These are phyloP conservation scores for Rhizopus arrhizus DNA, from an alignment of 371 early-diverging fungal genomes.

Conservation along the genomic window DNA sequence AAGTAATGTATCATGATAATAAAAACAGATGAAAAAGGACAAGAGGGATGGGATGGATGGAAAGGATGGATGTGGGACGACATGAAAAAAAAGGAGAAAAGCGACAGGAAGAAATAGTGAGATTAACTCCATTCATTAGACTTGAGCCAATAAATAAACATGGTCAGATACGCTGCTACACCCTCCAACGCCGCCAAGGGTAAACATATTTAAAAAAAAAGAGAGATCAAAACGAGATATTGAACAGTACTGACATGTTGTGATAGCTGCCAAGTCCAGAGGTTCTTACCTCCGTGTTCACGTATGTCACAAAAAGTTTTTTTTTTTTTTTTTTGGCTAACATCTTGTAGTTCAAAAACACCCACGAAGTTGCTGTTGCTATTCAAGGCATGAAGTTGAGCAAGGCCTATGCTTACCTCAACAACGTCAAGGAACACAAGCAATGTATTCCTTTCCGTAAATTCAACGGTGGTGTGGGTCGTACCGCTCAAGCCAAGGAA, in stretches of 20 bases:
- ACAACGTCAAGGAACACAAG: constrained; percentile 96
- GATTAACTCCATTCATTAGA: constrained; percentile 6
- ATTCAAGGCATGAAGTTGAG: constrained; percentile 92
- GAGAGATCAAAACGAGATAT: neutral
- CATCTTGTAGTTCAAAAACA: constrained; percentile 86
- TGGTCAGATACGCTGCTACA: constrained; percentile 66
- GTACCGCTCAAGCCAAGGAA: constrained; percentile 97
- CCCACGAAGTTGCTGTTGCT: constrained; percentile 96
- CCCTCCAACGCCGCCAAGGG: constrained; percentile 58
- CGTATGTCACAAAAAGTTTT: constrained; percentile 21
- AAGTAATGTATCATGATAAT: neutral
- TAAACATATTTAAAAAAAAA: constrained; percentile 25
- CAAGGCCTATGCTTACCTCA: constrained; percentile 95
- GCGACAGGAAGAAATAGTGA: too few species aligned
- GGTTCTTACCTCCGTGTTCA: constrained; percentile 45
- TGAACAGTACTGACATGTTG: neutral
- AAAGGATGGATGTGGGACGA: too few species aligned
- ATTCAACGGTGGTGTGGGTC: constrained; percentile 98
- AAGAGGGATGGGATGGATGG: too few species aligned
- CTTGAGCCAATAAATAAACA: constrained; percentile 30
- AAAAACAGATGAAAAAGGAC: too few species aligned
- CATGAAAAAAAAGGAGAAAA: too few species aligned
- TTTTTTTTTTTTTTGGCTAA: neutral
- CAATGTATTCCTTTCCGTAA: constrained; percentile 98
- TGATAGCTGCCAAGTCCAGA: constrained; percentile 39